These are phyloP conservation scores for Coelastrella sp. DNA, from an alignment of 139 green algal species.

Conservation along the genomic window DNA sequence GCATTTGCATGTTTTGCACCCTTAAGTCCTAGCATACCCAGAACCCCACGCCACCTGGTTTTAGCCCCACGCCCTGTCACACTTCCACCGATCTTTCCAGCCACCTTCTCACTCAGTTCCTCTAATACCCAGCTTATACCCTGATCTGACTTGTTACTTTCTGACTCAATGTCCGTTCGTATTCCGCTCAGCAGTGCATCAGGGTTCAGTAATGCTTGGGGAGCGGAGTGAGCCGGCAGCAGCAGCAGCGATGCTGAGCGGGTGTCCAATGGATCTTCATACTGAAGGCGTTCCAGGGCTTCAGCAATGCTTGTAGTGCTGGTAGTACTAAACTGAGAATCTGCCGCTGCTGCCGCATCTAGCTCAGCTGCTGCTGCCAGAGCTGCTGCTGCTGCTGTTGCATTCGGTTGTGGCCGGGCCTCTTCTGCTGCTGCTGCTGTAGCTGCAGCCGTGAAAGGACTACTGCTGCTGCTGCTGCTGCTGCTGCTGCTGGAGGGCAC, in stretches of 20 bases:
- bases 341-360: background rate
- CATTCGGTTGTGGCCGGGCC: background rate
- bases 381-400: background rate
- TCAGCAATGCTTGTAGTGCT: conserved; percentile 2
- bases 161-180: background rate
- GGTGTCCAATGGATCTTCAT: background rate
- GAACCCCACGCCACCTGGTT: background rate
- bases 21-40: background rate
- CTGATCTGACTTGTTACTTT: background rate
- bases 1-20: background rate
- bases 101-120: background rate
- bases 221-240: background rate
- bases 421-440: background rate
- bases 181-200: background rate
- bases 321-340: background rate
- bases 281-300: background rate
- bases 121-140: background rate
- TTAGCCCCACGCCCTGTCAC: background rate
- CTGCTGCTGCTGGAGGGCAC: background rate
- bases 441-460: background rate
- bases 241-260: conserved; percentile 7
- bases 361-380: background rate
- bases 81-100: background rate
- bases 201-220: background rate
- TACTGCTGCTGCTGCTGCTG: background rate